These are phyloP conservation scores for Musa troglodytarum DNA, from an alignment of 176 grass and related monocot species.

Conservation along the genomic window DNA sequence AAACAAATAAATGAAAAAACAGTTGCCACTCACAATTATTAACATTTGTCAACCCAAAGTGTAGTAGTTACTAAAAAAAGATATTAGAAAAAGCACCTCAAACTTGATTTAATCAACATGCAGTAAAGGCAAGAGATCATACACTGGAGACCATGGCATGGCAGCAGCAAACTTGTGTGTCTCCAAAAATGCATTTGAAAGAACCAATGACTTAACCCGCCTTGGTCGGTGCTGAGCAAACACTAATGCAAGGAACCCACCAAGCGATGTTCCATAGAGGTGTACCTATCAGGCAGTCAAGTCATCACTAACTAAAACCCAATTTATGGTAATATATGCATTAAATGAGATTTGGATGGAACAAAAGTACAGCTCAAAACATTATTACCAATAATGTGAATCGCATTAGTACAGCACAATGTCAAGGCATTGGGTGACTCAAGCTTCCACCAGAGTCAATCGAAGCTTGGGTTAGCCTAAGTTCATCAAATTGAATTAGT, in stretches of 20 bases:
- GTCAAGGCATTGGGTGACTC: too few species aligned
- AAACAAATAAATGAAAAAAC: too few species aligned
- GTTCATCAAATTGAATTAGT: too few species aligned
- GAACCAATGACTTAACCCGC: conserved; percentile 81
- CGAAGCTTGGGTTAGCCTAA: too few species aligned
- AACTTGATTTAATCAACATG: conserved; percentile 1
- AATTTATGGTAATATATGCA: background rate
- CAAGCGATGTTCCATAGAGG: conserved; percentile 98
- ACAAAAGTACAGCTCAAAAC: too few species aligned
- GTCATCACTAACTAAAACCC: background rate
- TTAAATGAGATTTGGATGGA: background rate
- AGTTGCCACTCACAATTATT: background rate
- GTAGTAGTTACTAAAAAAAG: background rate
- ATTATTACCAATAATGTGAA: too few species aligned
- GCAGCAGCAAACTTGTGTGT: conserved; percentile 85
- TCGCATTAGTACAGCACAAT: too few species aligned
- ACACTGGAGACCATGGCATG: conserved; percentile 97
- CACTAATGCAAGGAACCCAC: conserved; percentile 92
- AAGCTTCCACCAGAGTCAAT: too few species aligned
- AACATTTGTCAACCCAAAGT: background rate
- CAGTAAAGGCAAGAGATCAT: conserved; percentile 29
- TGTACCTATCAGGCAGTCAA: conserved; percentile 42
- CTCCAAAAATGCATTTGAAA: conserved; percentile 95
- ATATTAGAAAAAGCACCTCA: background rate
- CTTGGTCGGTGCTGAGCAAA: conserved; percentile 89